phyloP scores from a whole-genome alignment of 116 monocot species.

The Dioscorea cayenensis region DNA sequence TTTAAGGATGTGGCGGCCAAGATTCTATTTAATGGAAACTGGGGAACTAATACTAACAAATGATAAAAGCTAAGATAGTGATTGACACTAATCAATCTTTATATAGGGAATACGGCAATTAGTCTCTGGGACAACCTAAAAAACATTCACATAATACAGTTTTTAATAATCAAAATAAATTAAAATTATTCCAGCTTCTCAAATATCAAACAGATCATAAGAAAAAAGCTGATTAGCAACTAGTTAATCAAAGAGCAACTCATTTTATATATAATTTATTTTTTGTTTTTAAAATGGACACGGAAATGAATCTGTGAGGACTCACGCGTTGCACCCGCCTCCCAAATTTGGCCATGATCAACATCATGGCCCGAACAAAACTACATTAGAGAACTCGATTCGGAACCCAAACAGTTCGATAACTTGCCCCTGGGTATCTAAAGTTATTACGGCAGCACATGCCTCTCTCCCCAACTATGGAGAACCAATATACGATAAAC shows the following conservation, averaged over 20 bases:
- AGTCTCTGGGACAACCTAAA: conserved; percentile 94
- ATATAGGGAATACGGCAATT: no score
- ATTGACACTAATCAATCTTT: no score
- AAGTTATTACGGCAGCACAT: conserved; percentile 94
- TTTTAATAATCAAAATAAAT: background rate
- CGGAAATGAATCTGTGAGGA: background rate
- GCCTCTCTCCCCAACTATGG: conserved; percentile 95
- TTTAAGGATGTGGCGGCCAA: no score
- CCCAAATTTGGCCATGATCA: conserved; percentile 91
- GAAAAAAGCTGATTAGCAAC: background rate
- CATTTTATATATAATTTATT: background rate
- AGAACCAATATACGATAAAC: conserved; percentile 46
- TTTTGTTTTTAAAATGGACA: background rate
- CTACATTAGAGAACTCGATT: conserved; percentile 96
- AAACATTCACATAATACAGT: background rate
- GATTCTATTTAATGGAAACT: no score
- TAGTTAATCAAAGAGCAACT: background rate
- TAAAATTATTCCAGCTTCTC: background rate
- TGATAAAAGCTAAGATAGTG: no score
- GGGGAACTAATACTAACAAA: no score
- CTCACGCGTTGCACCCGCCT: conserved; percentile 94
- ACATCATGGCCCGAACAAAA: conserved; percentile 96
- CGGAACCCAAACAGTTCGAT: conserved; percentile 92
- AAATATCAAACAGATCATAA: background rate
- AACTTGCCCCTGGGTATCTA: conserved; percentile 99